A percentile compares a stretch with the other conserved stretches of the same genome.
phyloP scores from a whole-genome alignment of 768 basidiomycete species.

The Mycena vulgaris region DNA sequence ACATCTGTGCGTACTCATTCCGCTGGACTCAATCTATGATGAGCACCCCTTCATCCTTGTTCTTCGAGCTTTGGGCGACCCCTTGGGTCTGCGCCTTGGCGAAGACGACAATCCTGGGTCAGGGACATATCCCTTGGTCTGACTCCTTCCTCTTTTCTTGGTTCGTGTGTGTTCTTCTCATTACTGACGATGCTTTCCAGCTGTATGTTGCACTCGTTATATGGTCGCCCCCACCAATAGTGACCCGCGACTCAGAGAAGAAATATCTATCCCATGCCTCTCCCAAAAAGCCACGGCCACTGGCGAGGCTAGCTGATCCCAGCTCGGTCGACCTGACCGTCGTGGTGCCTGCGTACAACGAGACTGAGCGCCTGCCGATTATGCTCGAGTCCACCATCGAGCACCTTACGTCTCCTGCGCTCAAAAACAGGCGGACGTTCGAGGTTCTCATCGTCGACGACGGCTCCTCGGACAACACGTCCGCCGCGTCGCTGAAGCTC shows the following conservation, averaged over 20 bases:
- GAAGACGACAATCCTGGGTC: slow-evolving; percentile 75
- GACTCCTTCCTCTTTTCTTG: slow-evolving; percentile 44
- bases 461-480: slow-evolving; percentile 86
- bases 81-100: slow-evolving; percentile 66
- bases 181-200: slow-evolving; percentile 57
- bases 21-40: slow-evolving; percentile 56
- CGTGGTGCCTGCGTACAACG: slow-evolving; percentile 94
- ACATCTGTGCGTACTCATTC: slow-evolving; percentile 54
- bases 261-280: slow-evolving; percentile 74
- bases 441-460: slow-evolving; percentile 95
- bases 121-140: slow-evolving; percentile 59
- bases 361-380: slow-evolving; percentile 81
- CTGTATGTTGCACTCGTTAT: slow-evolving; percentile 78
- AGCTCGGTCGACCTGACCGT: slow-evolving; percentile 81
- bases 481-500: slow-evolving; percentile 73
- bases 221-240: slow-evolving; percentile 81
- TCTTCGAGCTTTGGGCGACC: slow-evolving; percentile 84
- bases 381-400: slow-evolving; percentile 87
- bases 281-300: slow-evolving; percentile 66
- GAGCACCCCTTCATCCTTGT: slow-evolving; percentile 91
- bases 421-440: slow-evolving; percentile 65
- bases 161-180: slow-evolving; percentile 12
- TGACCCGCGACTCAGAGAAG: slow-evolving; percentile 76
- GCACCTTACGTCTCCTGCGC: slow-evolving; percentile 64
- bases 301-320: slow-evolving; percentile 70